phyloP scores from a whole-genome alignment of 179 eudicot genomes.

The Silene coronaria region DNA sequence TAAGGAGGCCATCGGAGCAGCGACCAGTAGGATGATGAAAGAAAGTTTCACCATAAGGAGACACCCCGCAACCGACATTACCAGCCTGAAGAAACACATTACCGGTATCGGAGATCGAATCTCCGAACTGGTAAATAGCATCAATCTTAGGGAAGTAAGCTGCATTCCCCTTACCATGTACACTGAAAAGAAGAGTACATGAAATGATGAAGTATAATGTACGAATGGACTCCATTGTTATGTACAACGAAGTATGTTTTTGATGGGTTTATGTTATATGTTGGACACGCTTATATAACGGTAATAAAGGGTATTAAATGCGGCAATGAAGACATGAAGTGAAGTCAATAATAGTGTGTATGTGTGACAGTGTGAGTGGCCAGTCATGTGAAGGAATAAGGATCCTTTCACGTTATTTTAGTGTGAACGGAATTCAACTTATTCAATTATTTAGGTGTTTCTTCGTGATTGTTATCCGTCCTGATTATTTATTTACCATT shows the following conservation, averaged over 20 bases:
- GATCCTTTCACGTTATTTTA: neutral
- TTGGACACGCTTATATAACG: neutral
- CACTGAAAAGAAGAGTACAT: neutral
- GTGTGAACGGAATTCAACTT: neutral
- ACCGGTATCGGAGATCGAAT: conserved; percentile 23
- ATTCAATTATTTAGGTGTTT: too few species aligned
- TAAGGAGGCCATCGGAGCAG: conserved; percentile 19
- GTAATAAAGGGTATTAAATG: neutral
- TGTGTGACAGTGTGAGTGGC: neutral
- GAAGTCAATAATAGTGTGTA: neutral
- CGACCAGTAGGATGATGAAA: conserved; percentile 20
- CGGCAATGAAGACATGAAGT: neutral
- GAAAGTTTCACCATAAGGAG: conserved; percentile 15
- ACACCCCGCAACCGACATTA: neutral
- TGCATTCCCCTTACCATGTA: neutral
- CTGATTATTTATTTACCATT: too few species aligned
- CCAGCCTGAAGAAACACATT: neutral
- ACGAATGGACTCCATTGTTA: conserved; percentile 1
- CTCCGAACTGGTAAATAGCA: conserved; percentile 24
- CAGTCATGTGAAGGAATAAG: neutral
- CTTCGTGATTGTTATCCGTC: too few species aligned
- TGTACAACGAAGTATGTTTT: neutral
- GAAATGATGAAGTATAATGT: neutral
- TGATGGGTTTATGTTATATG: neutral
- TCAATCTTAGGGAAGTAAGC: neutral